phyloP scores from a whole-genome alignment of 164 flowering plant genomes.

The Buxus sempervirens region DNA sequence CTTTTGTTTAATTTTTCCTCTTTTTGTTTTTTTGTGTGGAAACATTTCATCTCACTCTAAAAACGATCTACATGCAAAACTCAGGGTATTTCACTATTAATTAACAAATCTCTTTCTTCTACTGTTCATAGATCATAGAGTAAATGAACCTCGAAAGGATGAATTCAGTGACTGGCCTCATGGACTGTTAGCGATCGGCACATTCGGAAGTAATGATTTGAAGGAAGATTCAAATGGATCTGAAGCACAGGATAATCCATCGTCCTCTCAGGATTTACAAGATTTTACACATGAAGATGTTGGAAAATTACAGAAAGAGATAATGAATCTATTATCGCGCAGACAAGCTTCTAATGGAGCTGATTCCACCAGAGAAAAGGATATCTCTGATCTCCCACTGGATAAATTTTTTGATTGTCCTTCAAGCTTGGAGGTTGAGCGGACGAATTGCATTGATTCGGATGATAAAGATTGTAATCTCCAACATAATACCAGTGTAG shows the following conservation, averaged over 20 bases:
- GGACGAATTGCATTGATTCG: conserved; percentile 26
- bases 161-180: conserved; percentile 94
- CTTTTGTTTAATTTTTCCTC: too few species aligned
- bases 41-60: too few species aligned
- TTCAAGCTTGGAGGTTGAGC: conserved; percentile 76
- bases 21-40: too few species aligned
- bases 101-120: conserved; percentile 4
- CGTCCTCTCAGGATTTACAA: conserved; percentile 40
- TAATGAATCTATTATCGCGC: conserved; percentile 46
- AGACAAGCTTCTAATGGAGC: conserved; percentile 36
- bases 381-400: conserved; percentile 51
- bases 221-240: conserved; percentile 24
- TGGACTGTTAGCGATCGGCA: conserved; percentile 80
- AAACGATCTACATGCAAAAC: too few species aligned
- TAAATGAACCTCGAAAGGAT: conserved; percentile 50
- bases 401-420: conserved; percentile 89
- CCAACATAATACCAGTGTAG: conserved; percentile 47
- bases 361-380: conserved; percentile 19
- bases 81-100: too few species aligned
- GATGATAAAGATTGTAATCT: conserved; percentile 43
- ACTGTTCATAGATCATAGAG: conserved; percentile 30
- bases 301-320: conserved; percentile 52
- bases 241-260: conserved; percentile 26
- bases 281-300: conserved; percentile 84
- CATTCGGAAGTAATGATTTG: conserved; percentile 62